Evolutionary conservation across 83 land plant species (phyloP), one percentile per base, ranked within the genome.

Genomic region (Diphasiastrum complanatum): DNA sequence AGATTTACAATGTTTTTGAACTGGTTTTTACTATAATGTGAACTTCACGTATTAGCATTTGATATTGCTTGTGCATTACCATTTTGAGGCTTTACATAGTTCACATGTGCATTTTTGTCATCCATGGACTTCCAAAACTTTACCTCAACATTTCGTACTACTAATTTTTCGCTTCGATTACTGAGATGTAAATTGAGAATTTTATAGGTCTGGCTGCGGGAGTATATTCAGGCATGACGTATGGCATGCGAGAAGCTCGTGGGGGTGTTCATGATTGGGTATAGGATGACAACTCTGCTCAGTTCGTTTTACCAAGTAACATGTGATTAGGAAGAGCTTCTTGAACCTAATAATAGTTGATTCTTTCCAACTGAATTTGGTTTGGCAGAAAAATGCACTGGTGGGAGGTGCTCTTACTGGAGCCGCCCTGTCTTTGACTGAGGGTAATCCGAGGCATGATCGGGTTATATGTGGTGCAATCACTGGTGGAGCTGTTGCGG

Each of bases 181-280:
- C 24, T 47, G 4, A 37, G 40, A 59, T 6, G 25, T 48, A 49
- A 20, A 14, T 48, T 61, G 61, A 23, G 4, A 26, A n/a, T 0
- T 28, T 43, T 65, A n/a, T 22, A 70, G 69, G 69, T 1, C 30
- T 77, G 37, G 78, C 67, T 0, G 79, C 72, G 25, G 78, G 78
- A 43, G 67, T 77, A 0, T 77, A 77, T 19, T 59, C 78, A 8
- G 79, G 79, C 22, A 66, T 62, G 67, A 66, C 72, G 5, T 67
- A 67, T 55, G 66, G 64, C 61, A 67, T 73, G 79, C 79, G 73
- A 41, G 78, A 77, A 63, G 79, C 67, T n/a, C 72, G 79, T 1
- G n/a, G n/a, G 22, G 78, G 79, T 29, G 78, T 73, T 12, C 79
- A 72, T 61, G 79, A 77, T 25, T 77, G 79, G 78, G 79, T 77